Percentiles rank a stretch among this genome's conserved stretches.
Evolutionary conservation across 2,329 filamentous ascomycete genomes (phyloP).

Genomic region (Huntiella omanensis): DNA sequence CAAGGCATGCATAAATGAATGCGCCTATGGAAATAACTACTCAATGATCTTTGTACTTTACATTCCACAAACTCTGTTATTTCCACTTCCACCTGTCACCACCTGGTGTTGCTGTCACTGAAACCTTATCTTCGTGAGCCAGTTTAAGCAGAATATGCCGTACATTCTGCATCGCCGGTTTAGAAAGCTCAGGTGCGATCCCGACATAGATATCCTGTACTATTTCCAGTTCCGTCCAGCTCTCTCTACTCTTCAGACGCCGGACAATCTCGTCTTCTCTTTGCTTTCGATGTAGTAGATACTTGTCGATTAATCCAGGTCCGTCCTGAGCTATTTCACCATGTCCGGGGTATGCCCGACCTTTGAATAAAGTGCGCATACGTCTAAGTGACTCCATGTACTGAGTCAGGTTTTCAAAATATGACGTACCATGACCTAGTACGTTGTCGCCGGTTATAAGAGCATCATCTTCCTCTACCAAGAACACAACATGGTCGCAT

Average conservation of each 20-base stretch:
- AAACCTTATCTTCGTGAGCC: constrained; percentile 51
- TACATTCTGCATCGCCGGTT: constrained; percentile 58
- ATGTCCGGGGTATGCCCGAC: constrained; percentile 72
- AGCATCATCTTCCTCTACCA: constrained; percentile 59
- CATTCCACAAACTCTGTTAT: too few species aligned
- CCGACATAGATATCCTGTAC: constrained; percentile 77
- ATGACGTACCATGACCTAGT: constrained; percentile 67
- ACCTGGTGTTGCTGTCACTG: too few species aligned
- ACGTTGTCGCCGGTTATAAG: constrained; percentile 86
- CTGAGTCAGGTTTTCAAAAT: constrained; percentile 55
- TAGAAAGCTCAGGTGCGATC: constrained; percentile 55
- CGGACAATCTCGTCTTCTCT: constrained; percentile 62
- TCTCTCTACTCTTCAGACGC: constrained; percentile 28
- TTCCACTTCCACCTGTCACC: too few species aligned
- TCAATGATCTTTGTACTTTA: too few species aligned
- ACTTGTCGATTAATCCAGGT: constrained; percentile 53
- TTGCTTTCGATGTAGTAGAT: constrained; percentile 62
- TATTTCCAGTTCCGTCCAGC: constrained; percentile 57
- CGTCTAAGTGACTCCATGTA: constrained; percentile 52
- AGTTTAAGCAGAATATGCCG: constrained; percentile 67
- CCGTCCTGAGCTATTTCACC: constrained; percentile 62
- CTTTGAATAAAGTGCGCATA: constrained; percentile 44
- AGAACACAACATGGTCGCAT: constrained; percentile 60
- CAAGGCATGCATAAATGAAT: too few species aligned
- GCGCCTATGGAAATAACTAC: too few species aligned